A percentile compares a stretch with the other conserved stretches of the same genome.
Evolutionary conservation across 495 filamentous ascomycete species (phyloP).

Genomic region (Aspergillus ostianus): DNA sequence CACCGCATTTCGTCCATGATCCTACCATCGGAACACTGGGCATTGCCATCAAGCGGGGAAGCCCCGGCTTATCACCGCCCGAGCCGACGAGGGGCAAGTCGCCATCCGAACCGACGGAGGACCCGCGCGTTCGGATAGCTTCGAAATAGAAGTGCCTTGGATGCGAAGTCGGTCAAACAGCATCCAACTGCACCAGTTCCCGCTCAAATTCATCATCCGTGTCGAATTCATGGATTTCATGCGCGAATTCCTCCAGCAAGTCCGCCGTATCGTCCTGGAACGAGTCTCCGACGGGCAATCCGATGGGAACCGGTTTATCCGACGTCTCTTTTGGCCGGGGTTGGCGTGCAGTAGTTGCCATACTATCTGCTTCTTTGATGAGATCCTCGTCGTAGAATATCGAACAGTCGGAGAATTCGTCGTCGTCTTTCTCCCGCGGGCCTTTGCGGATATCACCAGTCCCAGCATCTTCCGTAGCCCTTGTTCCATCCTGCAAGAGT

Average conservation of each 20-base stretch:
- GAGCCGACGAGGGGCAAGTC: slow-evolving; percentile 18
- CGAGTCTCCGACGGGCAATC: slow-evolving; percentile 24
- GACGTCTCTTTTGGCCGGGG: slow-evolving; percentile 1
- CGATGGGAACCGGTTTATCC: slow-evolving; percentile 2
- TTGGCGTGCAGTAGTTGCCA: slow-evolving; percentile 7
- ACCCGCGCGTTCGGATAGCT: slow-evolving; percentile 32
- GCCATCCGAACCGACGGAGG: slow-evolving; percentile 25
- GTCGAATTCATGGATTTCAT: slow-evolving; percentile 31
- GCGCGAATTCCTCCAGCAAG: slow-evolving; percentile 36
- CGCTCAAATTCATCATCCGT: slow-evolving; percentile 25
- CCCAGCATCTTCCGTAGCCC: slow-evolving; percentile 8
- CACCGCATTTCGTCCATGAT: not conserved
- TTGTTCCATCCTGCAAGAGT: not conserved
- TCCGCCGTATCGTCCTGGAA: slow-evolving; percentile 44
- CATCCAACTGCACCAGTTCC: slow-evolving; percentile 27
- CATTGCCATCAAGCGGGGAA: slow-evolving; percentile 6
- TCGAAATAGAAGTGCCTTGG: not conserved
- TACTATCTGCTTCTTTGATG: slow-evolving; percentile 26
- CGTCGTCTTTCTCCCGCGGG: slow-evolving; percentile 22
- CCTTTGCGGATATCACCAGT: not conserved
- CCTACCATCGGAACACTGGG: slow-evolving; percentile 13
- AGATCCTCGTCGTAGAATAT: slow-evolving; percentile 38
- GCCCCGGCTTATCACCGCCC: slow-evolving; percentile 15
- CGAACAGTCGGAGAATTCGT: slow-evolving; percentile 45
- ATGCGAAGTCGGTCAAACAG: slow-evolving; percentile 8